Percentiles rank a stretch among this genome's conserved stretches.
Evolutionary conservation across 306 rosid genomes (phyloP).

Genomic region (Fragaria ananassa): DNA sequence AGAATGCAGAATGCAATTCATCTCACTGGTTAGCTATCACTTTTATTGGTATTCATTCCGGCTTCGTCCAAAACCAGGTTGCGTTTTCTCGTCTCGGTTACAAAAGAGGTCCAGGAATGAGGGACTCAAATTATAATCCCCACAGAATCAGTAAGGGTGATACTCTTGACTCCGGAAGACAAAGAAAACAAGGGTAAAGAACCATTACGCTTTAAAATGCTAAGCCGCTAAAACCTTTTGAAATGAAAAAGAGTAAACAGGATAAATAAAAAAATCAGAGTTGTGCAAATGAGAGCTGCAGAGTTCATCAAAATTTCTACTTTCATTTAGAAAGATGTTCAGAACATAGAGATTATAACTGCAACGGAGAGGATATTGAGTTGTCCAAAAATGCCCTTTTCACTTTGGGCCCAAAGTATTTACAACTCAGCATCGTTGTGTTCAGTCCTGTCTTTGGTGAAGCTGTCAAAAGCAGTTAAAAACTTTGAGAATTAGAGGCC

Average conservation of each 20-base stretch:
- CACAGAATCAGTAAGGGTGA: neutral
- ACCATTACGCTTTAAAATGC: too few relatives aligned
- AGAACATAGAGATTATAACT: slow-evolving; percentile 7
- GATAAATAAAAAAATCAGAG: neutral
- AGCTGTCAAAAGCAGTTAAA: slow-evolving; percentile 19
- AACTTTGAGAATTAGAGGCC: slow-evolving; percentile 28
- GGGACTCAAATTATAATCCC: neutral
- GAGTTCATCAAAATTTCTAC: slow-evolving; percentile 13
- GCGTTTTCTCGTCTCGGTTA: too few relatives aligned
- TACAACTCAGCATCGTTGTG: slow-evolving; percentile 21
- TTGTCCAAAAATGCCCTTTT: slow-evolving; percentile 26
- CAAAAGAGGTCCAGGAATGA: neutral
- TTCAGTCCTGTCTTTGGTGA: slow-evolving; percentile 18
- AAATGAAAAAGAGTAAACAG: neutral
- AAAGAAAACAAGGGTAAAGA: neutral
- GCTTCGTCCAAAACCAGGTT: too few relatives aligned
- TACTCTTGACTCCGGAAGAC: too few relatives aligned
- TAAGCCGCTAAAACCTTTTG: too few relatives aligned
- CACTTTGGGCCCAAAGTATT: slow-evolving; percentile 15
- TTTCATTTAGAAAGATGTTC: slow-evolving; percentile 24
- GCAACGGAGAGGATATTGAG: neutral
- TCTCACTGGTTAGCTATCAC: too few relatives aligned
- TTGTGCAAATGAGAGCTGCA: neutral
- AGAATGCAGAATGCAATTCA: neutral
- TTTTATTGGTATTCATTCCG: too few relatives aligned